Conservation (phyloP, 495 filamentous ascomycete genomes). For the Tuber melanosporum region DNA sequence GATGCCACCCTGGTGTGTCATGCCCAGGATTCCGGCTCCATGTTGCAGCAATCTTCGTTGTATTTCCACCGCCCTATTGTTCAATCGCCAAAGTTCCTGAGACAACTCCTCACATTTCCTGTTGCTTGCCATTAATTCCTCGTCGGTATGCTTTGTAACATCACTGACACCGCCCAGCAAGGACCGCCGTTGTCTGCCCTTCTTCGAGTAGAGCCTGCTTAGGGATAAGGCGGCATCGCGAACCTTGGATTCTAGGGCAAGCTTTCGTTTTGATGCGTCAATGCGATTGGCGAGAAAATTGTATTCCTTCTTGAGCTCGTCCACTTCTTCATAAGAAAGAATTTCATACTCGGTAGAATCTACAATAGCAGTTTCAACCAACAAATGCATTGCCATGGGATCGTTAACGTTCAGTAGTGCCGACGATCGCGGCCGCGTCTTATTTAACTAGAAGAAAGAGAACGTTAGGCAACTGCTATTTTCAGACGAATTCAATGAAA, state of each 20-base stretch:
- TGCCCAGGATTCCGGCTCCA: constrained; percentile 81
- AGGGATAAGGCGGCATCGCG: constrained; percentile 86
- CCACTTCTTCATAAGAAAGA: constrained; percentile 82
- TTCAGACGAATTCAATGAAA: not conserved
- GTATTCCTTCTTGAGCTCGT: constrained; percentile 80
- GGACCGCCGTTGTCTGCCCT: constrained; percentile 42
- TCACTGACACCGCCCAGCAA: constrained; percentile 44
- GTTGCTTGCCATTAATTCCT: constrained; percentile 65
- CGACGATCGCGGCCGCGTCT: constrained; percentile 34
- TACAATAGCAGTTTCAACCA: constrained; percentile 85
- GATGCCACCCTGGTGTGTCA: constrained; percentile 56
- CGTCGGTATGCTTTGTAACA: constrained; percentile 51
- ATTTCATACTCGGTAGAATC: constrained; percentile 81
- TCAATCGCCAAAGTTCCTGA: constrained; percentile 67
- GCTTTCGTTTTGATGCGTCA: constrained; percentile 68
- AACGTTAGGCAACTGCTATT: constrained; percentile 8
- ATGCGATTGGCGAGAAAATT: constrained; percentile 63
- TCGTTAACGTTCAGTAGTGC: constrained; percentile 39
- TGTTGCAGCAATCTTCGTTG: constrained; percentile 74
- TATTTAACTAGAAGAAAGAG: constrained; percentile 29
- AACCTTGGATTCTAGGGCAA: constrained; percentile 87
- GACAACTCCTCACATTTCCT: constrained; percentile 80
- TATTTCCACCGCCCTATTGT: constrained; percentile 63
- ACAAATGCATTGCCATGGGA: constrained; percentile 58
- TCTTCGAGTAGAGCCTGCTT: constrained; percentile 63